Evolutionary conservation across 176 grass and related monocot species (phyloP).

Genomic region (Oryza brachyantha): DNA sequence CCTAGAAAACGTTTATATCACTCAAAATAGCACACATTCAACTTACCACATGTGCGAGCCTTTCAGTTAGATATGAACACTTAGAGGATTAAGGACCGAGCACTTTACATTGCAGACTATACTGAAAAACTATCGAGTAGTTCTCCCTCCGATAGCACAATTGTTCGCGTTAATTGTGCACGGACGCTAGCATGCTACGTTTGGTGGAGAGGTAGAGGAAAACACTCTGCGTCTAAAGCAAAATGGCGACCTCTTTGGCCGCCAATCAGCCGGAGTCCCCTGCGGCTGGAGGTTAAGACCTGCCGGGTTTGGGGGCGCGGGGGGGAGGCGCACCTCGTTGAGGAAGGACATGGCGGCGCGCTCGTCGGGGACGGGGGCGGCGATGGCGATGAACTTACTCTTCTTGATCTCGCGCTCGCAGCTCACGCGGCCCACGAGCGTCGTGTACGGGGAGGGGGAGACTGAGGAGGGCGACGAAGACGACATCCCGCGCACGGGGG

Average conservation of each 20-base stretch:
- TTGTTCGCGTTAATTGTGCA: not conserved
- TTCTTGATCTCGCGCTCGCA: constrained; percentile 67
- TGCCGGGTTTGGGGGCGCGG: not conserved
- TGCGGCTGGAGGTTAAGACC: not conserved
- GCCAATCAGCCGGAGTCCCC: not conserved
- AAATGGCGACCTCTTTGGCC: not conserved
- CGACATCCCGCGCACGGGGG: constrained; percentile 36
- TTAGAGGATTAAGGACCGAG: no score
- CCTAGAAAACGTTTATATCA: not conserved
- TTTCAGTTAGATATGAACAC: not conserved
- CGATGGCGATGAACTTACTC: constrained; percentile 70
- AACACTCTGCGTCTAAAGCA: not conserved
- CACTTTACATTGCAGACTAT: not conserved
- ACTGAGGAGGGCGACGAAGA: constrained; percentile 28
- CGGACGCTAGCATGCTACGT: not conserved
- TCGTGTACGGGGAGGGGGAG: constrained; percentile 48
- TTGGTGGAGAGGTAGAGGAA: not conserved
- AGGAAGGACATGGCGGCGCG: constrained; percentile 60
- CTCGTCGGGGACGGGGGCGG: constrained; percentile 60
- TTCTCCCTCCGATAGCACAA: not conserved
- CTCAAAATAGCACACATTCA: not conserved
- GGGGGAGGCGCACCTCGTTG: constrained; percentile 26
- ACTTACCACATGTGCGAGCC: not conserved
- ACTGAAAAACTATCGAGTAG: not conserved
- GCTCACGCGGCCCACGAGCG: constrained; percentile 43